Evolutionary conservation across 164 flowering plant species (phyloP), one percentile per base, ranked within the genome.

Genomic region (Vitis labrusca): DNA sequence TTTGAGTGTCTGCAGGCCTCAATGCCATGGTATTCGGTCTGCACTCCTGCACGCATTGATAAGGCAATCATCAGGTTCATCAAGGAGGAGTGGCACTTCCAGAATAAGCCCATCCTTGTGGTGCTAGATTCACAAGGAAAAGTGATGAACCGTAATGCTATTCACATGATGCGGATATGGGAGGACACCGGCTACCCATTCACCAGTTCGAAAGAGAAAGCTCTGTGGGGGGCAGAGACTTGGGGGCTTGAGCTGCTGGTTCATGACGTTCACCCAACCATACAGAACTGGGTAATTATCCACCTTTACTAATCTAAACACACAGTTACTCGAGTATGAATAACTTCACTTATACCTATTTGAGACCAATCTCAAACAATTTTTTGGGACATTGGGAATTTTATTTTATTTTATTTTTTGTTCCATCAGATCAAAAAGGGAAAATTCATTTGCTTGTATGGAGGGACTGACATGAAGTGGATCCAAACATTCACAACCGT

Each of bases 91-190:
- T 86, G 88, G 89, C 77, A 80, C 69, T 84, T 84, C 68, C 65
- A 53, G 79, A 77, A 77, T 66, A 82, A 78, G 77, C 80, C 85
- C 8, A 81, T 86, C 51, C 77, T 86, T 0, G 89, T 81, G 61
- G 88, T 84, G 29, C 63, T 86, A 23, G 84, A 84, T 72, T 79
- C 87, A 9, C 85, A 77, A 68, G 85, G 87, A 3, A 77, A 16
- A 65, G 83, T 82, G 5, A 77, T 66, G 17, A 66, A 65, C 64
- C 81, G 76, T n/a, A 84, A 85, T 70, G 87, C 87, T 3, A 57
- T 80, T 30, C 87, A 82, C 76, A 82, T 84, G 87, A 85, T 85
- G 81, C 80, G 85, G 83, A 82, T 84, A 68, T 85, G 89, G 89
- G 85, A 82, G 59, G 77, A 74, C 70, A 48, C 13, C 29, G 85